Base-by-base conservation (phyloP, 2,329 filamentous ascomycete genomes). In the Talaromyces piceae region DNA sequence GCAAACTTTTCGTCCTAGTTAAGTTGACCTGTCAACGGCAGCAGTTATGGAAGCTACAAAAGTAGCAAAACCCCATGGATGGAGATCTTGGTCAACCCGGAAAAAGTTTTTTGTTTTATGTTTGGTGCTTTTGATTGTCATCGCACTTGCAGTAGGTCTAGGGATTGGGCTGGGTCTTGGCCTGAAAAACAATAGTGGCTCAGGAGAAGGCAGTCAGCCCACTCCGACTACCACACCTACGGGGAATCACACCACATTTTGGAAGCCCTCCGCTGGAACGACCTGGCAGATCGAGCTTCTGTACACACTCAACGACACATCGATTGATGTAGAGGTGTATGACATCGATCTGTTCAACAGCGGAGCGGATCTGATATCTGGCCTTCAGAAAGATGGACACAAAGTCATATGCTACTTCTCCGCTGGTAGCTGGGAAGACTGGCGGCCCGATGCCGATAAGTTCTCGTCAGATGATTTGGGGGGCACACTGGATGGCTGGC, bases 381-480 rank as follows among this genome's bases (percentile, higher is more conserved):
- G 64, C 4, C 68, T 84, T 12, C 76, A 82, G 39, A 56, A 58
- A 3, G 60, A 73, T 25, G 77, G 76, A 7, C 79, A 79, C 61
- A 81, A 78, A 55, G 79, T 87, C 49, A 83, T 88, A 53, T 89
- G 86, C 71, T 89, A 89, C 68, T 88, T 88, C 70, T 84, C 81
- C 47, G 84, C 83, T 0, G 86, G 86, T 1, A 83, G 80, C 6
- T 87, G 78, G 58, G 86, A 89, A 66, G 63, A 80, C 47, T 80
- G 77, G 70, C 76, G 85, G 3, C 67, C 74, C 1, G 86, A 88
- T 61, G 73, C 75, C 16, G 62, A 61, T 26, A 59, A 77, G 4
- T 88, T 87, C 61, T 23, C 69, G 6, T 55, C 71, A 1, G 63
- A 67, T 0, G 84, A 87, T 57, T 63, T 82, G 39, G 85, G 84